A percentile compares a stretch with the other conserved stretches of the same genome.
Conservation (phyloP, 176 grass and related monocot genomes). For the Rhipidocladum racemiflorum region DNA sequence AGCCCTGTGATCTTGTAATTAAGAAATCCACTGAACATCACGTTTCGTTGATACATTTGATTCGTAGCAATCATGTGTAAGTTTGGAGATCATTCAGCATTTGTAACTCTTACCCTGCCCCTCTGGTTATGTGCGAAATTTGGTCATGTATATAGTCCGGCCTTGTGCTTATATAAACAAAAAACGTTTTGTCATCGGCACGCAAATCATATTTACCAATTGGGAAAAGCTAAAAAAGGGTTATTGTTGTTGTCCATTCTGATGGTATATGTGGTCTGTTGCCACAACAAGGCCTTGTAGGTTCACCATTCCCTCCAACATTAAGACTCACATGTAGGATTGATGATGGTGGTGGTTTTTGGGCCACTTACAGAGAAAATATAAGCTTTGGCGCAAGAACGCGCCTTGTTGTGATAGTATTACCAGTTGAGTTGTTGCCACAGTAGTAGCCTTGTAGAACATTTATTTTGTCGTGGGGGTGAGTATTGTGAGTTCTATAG, state of each 20-base stretch:
- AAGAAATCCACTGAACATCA: background rate
- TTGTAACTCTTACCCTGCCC: background rate
- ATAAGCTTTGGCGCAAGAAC: background rate
- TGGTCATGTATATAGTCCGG: background rate
- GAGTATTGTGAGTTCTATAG: background rate
- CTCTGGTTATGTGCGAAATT: background rate
- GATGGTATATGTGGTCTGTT: background rate
- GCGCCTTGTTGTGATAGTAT: background rate
- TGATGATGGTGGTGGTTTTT: background rate
- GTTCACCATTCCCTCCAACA: background rate
- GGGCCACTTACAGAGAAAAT: background rate
- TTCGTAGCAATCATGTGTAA: background rate
- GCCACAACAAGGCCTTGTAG: background rate
- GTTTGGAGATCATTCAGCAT: background rate
- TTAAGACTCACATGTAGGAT: background rate
- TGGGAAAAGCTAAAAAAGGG: background rate
- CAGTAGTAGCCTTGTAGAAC: background rate
- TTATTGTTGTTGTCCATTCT: background rate
- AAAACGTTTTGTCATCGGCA: background rate
- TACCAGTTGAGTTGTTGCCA: background rate
- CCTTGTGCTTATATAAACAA: background rate
- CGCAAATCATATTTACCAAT: background rate
- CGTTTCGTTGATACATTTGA: background rate
- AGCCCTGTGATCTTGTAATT: background rate
- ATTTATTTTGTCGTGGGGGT: background rate